Percentiles rank a stretch among this genome's conserved stretches.
These are phyloP conservation scores for Ophiostoma pallidulum DNA, from an alignment of 2,329 filamentous ascomycete species.

Conservation along the genomic window DNA sequence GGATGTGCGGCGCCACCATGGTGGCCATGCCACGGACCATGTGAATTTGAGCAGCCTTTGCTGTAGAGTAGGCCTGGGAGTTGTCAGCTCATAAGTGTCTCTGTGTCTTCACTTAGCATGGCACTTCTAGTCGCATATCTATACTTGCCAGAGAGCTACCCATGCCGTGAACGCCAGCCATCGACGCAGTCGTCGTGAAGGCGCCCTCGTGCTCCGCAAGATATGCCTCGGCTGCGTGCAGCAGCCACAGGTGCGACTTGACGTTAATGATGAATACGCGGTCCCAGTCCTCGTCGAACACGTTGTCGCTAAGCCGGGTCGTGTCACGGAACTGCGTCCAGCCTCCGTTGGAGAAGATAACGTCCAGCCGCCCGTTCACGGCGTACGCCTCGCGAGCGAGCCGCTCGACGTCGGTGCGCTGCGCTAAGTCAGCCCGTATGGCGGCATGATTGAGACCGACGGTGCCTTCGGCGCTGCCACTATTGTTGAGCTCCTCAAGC, in stretches of 20 bases:
- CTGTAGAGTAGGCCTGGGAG: constrained; percentile 59
- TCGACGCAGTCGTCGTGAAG: constrained; percentile 55
- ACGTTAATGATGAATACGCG: constrained; percentile 52
- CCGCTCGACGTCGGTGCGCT: constrained; percentile 46
- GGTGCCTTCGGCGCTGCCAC: constrained; percentile 30
- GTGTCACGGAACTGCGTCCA: constrained; percentile 41
- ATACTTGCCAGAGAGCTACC: constrained; percentile 47
- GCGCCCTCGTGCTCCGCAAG: constrained; percentile 48
- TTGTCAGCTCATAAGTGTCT: background rate
- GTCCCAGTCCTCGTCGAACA: constrained; percentile 52
- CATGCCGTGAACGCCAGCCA: constrained; percentile 54
- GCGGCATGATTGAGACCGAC: too few relatives aligned
- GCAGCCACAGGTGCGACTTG: constrained; percentile 51
- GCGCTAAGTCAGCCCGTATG: constrained; percentile 58
- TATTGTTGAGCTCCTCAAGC: constrained; percentile 40
- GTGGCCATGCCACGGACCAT: constrained; percentile 44
- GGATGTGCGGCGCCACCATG: constrained; percentile 43
- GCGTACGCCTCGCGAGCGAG: constrained; percentile 51
- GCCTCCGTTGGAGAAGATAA: constrained; percentile 66
- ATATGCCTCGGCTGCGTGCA: constrained; percentile 43
- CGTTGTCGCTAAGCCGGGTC: constrained; percentile 40
- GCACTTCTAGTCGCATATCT: background rate
- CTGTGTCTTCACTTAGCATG: too few relatives aligned
- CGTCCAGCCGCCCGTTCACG: constrained; percentile 60
- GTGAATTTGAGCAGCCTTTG: constrained; percentile 63